phyloP scores from a whole-genome alignment of 768 basidiomycete genomes.

The Phlebiopsis flavidoalba region DNA sequence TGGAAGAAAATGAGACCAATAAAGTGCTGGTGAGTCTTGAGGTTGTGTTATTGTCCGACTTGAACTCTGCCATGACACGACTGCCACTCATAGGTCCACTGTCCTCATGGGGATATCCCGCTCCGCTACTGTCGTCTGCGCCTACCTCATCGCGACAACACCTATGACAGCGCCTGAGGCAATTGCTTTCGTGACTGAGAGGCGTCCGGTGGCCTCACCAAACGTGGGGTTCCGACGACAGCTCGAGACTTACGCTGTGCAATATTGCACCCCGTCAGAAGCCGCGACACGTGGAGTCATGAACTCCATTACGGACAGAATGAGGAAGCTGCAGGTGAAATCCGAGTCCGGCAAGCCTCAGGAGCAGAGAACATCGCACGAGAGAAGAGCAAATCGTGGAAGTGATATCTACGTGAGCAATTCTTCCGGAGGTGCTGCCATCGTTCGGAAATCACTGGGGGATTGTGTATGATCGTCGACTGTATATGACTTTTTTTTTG shows the following conservation, averaged over 20 bases:
- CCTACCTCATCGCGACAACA: conserved; percentile 47
- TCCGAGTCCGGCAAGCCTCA: too few species aligned
- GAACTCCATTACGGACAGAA: neutral
- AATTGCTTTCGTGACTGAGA: conserved; percentile 47
- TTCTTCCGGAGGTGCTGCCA: too few species aligned
- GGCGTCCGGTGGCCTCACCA: conserved; percentile 57
- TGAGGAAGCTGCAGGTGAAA: neutral
- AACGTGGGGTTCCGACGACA: conserved; percentile 67
- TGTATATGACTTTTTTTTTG: too few species aligned
- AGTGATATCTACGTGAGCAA: too few species aligned
- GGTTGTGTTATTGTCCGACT: too few species aligned
- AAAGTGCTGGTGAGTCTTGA: conserved; percentile 44
- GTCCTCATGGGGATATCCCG: conserved; percentile 71
- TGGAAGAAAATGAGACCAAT: conserved; percentile 36
- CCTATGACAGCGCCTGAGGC: conserved; percentile 50
- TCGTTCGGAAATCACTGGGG: too few species aligned
- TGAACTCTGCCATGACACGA: too few species aligned
- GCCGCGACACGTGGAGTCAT: neutral
- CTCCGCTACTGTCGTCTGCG: conserved; percentile 70
- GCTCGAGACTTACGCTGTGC: conserved; percentile 34
- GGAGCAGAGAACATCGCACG: too few species aligned
- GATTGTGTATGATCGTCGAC: too few species aligned
- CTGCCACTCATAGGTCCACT: conserved; percentile 54
- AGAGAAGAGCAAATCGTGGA: too few species aligned
- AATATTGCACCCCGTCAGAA: conserved; percentile 7